A percentile compares a stretch with the other conserved stretches of the same genome.
Conservation (phyloP, 441 rosid genomes). For the Gossypium laxum region DNA sequence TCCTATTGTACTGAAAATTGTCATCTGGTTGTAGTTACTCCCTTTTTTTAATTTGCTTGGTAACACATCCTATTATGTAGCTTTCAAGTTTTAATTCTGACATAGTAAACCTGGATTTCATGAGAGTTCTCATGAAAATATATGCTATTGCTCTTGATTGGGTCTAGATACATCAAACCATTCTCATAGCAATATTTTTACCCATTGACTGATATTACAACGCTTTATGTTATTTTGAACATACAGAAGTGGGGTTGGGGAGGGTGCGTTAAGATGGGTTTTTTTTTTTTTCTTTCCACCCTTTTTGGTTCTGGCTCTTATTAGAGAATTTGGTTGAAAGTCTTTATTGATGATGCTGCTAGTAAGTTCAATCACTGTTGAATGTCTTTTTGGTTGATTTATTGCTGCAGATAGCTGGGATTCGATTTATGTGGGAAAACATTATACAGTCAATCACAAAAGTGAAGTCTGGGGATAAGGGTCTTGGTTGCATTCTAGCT, state of each 20-base stretch:
- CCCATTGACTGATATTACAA: neutral
- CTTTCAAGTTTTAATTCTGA: conserved; percentile 7
- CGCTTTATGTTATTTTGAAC: neutral
- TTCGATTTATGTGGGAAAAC: conserved; percentile 99
- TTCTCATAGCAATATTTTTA: neutral
- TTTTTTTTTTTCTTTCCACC: neutral
- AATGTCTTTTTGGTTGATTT: conserved; percentile 15
- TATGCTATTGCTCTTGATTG: neutral
- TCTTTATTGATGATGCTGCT: conserved; percentile 1
- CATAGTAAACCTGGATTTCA: neutral
- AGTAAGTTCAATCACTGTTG: neutral
- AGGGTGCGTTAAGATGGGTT: neutral
- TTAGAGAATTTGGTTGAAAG: neutral
- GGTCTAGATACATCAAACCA: neutral
- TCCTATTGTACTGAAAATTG: neutral
- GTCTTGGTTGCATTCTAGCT: conserved; percentile 98
- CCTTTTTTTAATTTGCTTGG: neutral
- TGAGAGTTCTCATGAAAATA: neutral
- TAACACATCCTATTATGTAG: neutral
- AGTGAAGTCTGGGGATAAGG: conserved; percentile 89
- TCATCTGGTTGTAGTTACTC: neutral
- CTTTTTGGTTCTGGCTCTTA: neutral
- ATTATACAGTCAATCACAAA: conserved; percentile 77
- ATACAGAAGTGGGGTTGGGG: neutral
- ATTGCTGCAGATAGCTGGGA: conserved; percentile 74